Percentiles rank a stretch among this genome's conserved stretches.
phyloP scores from a whole-genome alignment of 768 basidiomycete genomes.

The Leccinum obscurum region DNA sequence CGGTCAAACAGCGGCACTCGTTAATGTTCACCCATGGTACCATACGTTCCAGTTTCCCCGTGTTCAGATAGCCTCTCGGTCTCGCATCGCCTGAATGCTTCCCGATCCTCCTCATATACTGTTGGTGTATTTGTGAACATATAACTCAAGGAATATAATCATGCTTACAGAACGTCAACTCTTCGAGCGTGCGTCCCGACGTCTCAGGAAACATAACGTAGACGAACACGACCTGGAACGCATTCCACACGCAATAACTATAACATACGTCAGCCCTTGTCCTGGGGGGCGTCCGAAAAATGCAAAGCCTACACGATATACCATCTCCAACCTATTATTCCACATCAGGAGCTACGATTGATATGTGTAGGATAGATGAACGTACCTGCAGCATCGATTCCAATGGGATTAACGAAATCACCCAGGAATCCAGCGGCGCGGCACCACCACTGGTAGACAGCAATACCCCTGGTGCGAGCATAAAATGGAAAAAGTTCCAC shows the following conservation, averaged over 20 bases:
- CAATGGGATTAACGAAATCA: constrained; percentile 15
- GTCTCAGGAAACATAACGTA: neutral
- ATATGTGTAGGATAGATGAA: neutral
- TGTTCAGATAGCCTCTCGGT: neutral
- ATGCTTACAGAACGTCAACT: neutral
- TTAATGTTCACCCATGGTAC: neutral
- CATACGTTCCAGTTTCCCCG: neutral
- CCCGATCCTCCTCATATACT: neutral
- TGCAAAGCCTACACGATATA: neutral
- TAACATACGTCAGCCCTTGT: neutral
- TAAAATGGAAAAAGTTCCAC: constrained; percentile 67
- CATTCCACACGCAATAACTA: neutral
- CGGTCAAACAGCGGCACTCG: neutral
- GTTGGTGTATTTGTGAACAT: neutral
- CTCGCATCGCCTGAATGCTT: neutral
- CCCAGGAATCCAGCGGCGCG: constrained; percentile 29
- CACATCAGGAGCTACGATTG: neutral
- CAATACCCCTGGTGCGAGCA: constrained; percentile 48
- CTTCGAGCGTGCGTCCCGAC: neutral
- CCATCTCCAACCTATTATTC: neutral
- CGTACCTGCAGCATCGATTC: constrained; percentile 5
- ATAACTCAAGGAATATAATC: neutral
- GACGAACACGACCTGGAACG: neutral
- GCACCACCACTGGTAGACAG: constrained; percentile 59
- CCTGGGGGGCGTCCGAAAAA: neutral